Base-by-base conservation (phyloP, 2,329 filamentous ascomycete species). In the Helminthosporium solani region DNA sequence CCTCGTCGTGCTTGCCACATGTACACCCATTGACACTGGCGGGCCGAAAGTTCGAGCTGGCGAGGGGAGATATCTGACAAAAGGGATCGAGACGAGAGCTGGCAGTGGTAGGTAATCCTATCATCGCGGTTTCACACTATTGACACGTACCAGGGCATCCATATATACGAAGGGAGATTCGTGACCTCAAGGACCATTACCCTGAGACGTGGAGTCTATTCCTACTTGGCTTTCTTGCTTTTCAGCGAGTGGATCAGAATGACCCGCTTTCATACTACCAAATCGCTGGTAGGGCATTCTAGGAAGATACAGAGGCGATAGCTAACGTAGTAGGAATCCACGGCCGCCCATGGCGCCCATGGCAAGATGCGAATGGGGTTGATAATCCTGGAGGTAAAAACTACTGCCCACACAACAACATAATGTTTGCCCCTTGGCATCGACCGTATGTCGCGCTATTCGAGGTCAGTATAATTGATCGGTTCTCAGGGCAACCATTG, bases 371-470 rank as follows among this genome's bases (percentile, higher is more conserved):
- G 6, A 50, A 57, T 25, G 63, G 64, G 6, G 33, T 58, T 0
- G 35, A 74, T 73, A 64, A 63, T 38, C 49, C 58, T 2, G 57
- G 54, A 1, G 52, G 33, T 7, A 40, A 50, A 1, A 87, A 88
- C 19, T 95, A 91, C 62, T 95, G 90, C 64, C 81, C 82, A 4
- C 90, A 95, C 67, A 80, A 77, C 20, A 90, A 88, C 2, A 82
- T 86, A 27, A 72, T 95, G 12, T 94, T 95, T 64, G 79, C 87
- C n/a, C 80, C 83, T 23, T 95, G 90, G 90, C 90, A 95, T 74
- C 80, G 90, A 18, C 87, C 89, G 0, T 95, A 94, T 67, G 73
- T 95, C 31, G 75, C 80, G 2, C 70, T 86, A 1, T 83, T 75
- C 51, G 77, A 87, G 71, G 79, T 80, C 56, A 39, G 61, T n/a